phyloP scores from a whole-genome alignment of 129 eudicot genomes.

The Chrysanthemum makinoi region DNA sequence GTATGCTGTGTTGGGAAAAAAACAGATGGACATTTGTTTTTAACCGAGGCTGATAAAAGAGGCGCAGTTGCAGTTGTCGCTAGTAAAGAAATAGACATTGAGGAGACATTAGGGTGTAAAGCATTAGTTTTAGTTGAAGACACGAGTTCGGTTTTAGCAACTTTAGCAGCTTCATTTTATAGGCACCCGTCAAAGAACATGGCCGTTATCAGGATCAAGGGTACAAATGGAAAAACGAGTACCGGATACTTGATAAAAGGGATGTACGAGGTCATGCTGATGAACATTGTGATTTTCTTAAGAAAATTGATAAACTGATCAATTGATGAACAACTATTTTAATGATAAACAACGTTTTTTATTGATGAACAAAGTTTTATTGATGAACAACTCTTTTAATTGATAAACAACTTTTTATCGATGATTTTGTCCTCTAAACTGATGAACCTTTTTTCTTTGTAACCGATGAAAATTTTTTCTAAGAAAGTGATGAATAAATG shows the following conservation, averaged over 20 bases:
- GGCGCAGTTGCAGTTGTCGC: constrained; percentile 99
- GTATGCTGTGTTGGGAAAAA: constrained; percentile 79
- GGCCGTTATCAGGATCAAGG: constrained; percentile 83
- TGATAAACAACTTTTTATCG: too few relatives aligned
- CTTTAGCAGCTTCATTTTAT: constrained; percentile 82
- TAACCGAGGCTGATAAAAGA: constrained; percentile 93
- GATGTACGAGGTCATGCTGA: constrained; percentile 90
- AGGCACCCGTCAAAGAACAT: constrained; percentile 67
- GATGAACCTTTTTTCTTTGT: too few relatives aligned
- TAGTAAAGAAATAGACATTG: constrained; percentile 86
- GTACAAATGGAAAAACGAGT: constrained; percentile 86
- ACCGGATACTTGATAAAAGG: constrained; percentile 71
- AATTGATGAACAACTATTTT: too few relatives aligned
- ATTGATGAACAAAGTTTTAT: too few relatives aligned
- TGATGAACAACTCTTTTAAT: too few relatives aligned
- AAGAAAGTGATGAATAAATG: too few relatives aligned
- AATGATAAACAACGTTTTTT: too few relatives aligned
- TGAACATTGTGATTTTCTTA: too few relatives aligned
- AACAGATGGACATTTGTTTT: constrained; percentile 74
- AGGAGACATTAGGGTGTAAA: constrained; percentile 85
- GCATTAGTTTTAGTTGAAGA: constrained; percentile 95
- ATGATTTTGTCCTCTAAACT: too few relatives aligned
- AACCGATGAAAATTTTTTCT: too few relatives aligned
- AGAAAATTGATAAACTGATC: too few relatives aligned
- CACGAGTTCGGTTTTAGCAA: constrained; percentile 66